phyloP scores from a whole-genome alignment of 2,329 filamentous ascomycete genomes.

The Macrophomina pseudophaseolina region DNA sequence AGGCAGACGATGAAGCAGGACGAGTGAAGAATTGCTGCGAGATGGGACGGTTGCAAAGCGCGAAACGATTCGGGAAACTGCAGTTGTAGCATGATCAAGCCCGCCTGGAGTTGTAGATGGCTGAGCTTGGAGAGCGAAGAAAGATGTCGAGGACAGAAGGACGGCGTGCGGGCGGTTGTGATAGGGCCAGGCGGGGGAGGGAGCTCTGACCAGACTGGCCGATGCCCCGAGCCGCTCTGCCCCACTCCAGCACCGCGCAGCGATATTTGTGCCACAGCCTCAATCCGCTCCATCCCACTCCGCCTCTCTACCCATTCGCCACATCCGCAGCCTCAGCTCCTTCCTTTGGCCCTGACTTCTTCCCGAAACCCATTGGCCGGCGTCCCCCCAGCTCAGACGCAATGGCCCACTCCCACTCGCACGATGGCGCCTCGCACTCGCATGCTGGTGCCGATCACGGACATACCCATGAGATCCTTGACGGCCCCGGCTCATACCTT shows the following conservation, averaged over 20 bases:
- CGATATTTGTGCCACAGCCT: not conserved
- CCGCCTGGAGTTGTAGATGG: not conserved
- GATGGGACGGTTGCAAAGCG: not conserved
- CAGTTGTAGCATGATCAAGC: not conserved
- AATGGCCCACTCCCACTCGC: constrained; percentile 54
- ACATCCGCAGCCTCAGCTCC: not conserved
- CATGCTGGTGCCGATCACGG: constrained; percentile 72
- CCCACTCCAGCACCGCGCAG: constrained; percentile 4
- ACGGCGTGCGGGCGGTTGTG: not conserved
- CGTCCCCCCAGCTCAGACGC: not conserved
- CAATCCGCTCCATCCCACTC: constrained; percentile 4
- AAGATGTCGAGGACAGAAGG: too few relatives aligned
- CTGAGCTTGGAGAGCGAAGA: not conserved
- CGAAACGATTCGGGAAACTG: not conserved
- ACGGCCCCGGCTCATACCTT: constrained; percentile 88
- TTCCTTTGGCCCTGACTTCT: not conserved
- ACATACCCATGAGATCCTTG: constrained; percentile 93
- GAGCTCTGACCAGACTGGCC: constrained; percentile 14
- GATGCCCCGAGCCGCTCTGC: constrained; percentile 5
- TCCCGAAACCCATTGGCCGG: not conserved
- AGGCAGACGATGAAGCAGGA: not conserved
- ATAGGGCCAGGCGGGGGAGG: not conserved
- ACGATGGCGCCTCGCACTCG: constrained; percentile 54
- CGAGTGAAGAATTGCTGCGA: not conserved
- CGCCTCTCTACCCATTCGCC: not conserved